Base-by-base conservation (phyloP, 768 basidiomycete genomes). In the Naematelia encephala region DNA sequence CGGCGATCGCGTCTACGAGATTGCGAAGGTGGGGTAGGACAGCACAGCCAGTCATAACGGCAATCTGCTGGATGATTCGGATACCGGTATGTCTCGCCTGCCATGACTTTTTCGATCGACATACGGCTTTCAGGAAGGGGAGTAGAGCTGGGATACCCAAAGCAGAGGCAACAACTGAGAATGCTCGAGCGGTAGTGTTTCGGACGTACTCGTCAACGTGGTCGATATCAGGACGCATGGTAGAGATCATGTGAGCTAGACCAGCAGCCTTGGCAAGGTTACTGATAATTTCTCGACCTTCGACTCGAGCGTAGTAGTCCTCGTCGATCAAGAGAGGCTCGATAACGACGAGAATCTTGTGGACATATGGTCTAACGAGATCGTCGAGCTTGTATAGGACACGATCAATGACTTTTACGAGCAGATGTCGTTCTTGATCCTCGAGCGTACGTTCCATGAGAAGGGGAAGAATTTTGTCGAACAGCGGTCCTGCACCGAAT, bases 11-110 rank as follows among this genome's bases (percentile, higher is more conserved):
- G 61, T 93, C 90, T 23, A 99, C 96, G 45, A 99, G 82, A 71
- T 97, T 98, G 50, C 93, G 88, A 42, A 99, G 82, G 78, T 98
- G 96, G 14, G 96, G 96, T 1, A 99, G 84, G 22, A 98, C 91
- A 16, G 94, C 94, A 68, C 96, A 98, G 16, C 94, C 94, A 93
- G 98, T 98, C 93, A 98, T 97, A 72, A 97, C 94, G 19, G 96
- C 94, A 51, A 99, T 98, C 78, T 98, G 96, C 79, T 99, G 96
- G 11, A 99, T 92, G 63, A 99, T 98, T 70, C 96, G 91, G 70
- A 99, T 98, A 79, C 96, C 96, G 3, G 96, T 99, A 78, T 98
- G 96, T 60, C 94, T 86, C 8, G 96, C 96, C 78, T 99, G 96
- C 96, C 96, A 99, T 8, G 93, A 98, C 80, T 99, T 99, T 79